Conservation (phyloP, 208 protist species). For the Wallacemonas collosoma region DNA sequence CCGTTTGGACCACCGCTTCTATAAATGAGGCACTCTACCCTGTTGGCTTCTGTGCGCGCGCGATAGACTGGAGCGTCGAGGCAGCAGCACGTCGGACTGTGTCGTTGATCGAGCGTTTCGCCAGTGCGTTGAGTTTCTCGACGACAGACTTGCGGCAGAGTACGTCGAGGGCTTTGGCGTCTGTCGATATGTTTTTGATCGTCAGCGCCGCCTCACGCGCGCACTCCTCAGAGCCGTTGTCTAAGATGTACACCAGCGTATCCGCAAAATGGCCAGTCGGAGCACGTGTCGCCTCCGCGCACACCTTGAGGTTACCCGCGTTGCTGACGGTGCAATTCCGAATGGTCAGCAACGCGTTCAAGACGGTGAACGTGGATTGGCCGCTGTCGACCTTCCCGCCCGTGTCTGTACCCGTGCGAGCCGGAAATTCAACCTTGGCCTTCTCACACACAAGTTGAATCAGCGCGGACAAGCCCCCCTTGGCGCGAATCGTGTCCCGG, state of each 20-base stretch:
- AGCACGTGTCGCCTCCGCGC: constrained; percentile 34
- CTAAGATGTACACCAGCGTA: constrained; percentile 75
- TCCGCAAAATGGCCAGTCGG: constrained; percentile 40
- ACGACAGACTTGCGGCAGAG: constrained; percentile 52
- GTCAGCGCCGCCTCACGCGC: constrained; percentile 83
- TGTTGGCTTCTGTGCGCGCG: neutral
- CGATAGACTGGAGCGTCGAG: constrained; percentile 50
- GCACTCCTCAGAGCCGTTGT: constrained; percentile 85
- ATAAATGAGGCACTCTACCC: neutral
- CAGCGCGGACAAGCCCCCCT: constrained; percentile 74
- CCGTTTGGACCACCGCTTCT: neutral
- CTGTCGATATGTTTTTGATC: constrained; percentile 80
- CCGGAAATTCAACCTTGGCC: constrained; percentile 54
- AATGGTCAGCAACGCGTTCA: constrained; percentile 80
- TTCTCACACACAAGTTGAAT: constrained; percentile 74
- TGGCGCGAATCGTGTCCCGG: constrained; percentile 66
- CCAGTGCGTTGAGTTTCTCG: constrained; percentile 47
- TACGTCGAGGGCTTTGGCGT: constrained; percentile 46
- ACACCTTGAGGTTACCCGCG: constrained; percentile 59
- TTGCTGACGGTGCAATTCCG: constrained; percentile 82
- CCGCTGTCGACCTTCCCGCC: constrained; percentile 28
- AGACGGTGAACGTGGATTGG: constrained; percentile 68
- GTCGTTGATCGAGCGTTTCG: constrained; percentile 69
- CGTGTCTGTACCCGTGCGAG: constrained; percentile 20
- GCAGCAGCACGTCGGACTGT: constrained; percentile 61